Evolutionary conservation across 108 stramenopile species (phyloP).

Genomic region (Skeletonema menzelii): DNA sequence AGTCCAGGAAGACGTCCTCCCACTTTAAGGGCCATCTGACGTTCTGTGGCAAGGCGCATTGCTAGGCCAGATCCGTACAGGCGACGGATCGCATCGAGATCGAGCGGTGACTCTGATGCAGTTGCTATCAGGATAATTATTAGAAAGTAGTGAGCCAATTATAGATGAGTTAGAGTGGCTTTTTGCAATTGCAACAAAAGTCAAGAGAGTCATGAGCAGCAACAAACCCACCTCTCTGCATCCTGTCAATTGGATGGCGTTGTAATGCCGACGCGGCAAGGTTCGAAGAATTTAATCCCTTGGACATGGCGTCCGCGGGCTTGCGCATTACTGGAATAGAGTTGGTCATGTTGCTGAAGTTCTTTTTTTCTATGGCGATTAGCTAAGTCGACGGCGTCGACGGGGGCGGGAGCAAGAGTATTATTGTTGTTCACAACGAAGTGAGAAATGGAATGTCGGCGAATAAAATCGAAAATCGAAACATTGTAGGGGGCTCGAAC

Average conservation of each 20-base stretch:
- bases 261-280: slow-evolving; percentile 65
- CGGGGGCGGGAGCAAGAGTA: background rate
- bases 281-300: slow-evolving; percentile 77
- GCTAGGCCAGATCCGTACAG: slow-evolving; percentile 86
- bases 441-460: background rate
- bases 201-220: background rate
- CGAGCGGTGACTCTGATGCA: slow-evolving; percentile 40
- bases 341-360: slow-evolving; percentile 9
- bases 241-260: slow-evolving; percentile 77
- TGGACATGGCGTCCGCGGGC: slow-evolving; percentile 75
- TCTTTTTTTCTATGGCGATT: background rate
- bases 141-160: background rate
- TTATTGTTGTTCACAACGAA: too few species aligned
- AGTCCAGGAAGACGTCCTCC: slow-evolving; percentile 59
- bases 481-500: too few species aligned
- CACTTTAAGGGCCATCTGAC: slow-evolving; percentile 63
- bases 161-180: background rate
- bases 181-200: background rate
- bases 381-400: too few species aligned
- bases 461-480: background rate
- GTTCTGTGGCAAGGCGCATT: slow-evolving; percentile 85
- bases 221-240: slow-evolving; percentile 65
- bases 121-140: background rate
- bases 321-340: slow-evolving; percentile 79
- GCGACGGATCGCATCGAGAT: slow-evolving; percentile 69